Evolutionary conservation across 352 stramenopile genomes (phyloP), one percentile per base, ranked within the genome.

Genomic region (Globisporangium nunn): DNA sequence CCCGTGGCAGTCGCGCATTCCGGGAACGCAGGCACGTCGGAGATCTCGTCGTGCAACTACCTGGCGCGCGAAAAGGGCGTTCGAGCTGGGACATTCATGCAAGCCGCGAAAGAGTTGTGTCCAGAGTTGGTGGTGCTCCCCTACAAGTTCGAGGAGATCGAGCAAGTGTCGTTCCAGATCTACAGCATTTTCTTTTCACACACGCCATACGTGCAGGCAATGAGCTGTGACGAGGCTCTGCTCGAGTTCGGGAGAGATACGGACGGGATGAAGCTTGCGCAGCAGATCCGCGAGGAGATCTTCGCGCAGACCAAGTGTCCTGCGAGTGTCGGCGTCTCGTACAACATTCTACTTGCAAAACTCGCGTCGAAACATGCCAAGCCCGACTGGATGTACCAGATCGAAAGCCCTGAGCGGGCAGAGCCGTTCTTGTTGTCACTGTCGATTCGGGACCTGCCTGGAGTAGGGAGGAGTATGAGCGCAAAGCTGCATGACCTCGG

Each of bases 41-140:
- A 98, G 61, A 91, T 98, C 50, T 97, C 92, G 4, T 98, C 91
- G 3, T 98, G 92, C 57, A 98, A 98, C 67, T 99, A 99, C 66
- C 61, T 96, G 47, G 93, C 96, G 14, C 77, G 96, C 15, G 83
- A 85, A 0, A 89, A 87, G 67, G 95, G 95, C 4, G 66, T 99
- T 5, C 71, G 79, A 2, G 96, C 96, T 17, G 89, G 94, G 7
- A 98, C 98, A 91, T 98, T 96, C 66, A 89, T 99, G 73, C 85
- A 94, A 29, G 72, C 61, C 0, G 95, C 96, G 2, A 97, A 96
- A 50, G 56, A 92, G 37, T 62, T 97, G 4, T 98, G 94, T 48
- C 87, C 91, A 3, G 78, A 96, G 39, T 60, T 99, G 3, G 67
- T 98, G 37, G 91, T 98, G 39, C 66, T 99, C 1, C 84, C 88